Evolutionary conservation across 352 stramenopile genomes (phyloP).

Genomic region (Blastocystis hominis): DNA sequence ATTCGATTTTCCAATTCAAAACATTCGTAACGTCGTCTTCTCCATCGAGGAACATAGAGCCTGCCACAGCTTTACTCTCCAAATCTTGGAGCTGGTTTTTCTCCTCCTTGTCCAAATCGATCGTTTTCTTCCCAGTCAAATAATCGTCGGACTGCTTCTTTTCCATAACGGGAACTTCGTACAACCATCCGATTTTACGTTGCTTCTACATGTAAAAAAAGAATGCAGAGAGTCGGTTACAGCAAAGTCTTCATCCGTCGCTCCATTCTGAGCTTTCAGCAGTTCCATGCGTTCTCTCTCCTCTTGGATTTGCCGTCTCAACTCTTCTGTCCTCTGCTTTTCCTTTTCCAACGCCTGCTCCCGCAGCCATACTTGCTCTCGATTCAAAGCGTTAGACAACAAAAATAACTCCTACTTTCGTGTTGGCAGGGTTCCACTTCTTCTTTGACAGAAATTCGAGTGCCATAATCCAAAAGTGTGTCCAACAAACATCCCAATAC

Average conservation of each 20-base stretch:
- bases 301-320: conserved; percentile 39
- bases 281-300: conserved; percentile 23
- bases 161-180: neutral
- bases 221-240: neutral
- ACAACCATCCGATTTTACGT: conserved; percentile 48
- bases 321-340: conserved; percentile 45
- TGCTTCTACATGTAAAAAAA: conserved; percentile 5
- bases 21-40: conserved; percentile 26
- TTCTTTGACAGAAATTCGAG: conserved; percentile 58
- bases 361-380: conserved; percentile 52
- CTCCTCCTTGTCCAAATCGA: conserved; percentile 56
- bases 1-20: neutral
- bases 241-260: conserved; percentile 5
- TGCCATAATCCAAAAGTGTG: neutral
- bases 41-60: neutral
- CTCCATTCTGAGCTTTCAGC: neutral
- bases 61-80: conserved; percentile 49
- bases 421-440: conserved; percentile 52
- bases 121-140: conserved; percentile 9
- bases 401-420: neutral
- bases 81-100: conserved; percentile 49
- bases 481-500: conserved; percentile 48
- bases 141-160: conserved; percentile 42
- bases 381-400: conserved; percentile 12
- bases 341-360: conserved; percentile 55